These are phyloP conservation scores for Amylostereum areolatum DNA, from an alignment of 1,284 basidiomycete genomes.

Conservation along the genomic window DNA sequence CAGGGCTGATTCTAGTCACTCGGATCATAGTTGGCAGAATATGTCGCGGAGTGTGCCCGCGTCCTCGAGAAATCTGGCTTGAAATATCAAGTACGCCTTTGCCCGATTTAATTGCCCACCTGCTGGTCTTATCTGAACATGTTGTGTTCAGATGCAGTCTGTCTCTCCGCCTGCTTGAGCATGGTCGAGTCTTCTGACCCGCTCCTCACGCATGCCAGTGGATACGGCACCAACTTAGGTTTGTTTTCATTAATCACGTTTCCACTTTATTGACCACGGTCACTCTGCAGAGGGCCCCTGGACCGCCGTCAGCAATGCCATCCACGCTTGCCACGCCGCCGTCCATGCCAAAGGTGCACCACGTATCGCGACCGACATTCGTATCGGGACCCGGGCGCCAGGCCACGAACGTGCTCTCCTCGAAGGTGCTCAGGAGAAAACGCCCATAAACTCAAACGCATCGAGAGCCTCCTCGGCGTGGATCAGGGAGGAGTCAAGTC, in stretches of 20 bases:
- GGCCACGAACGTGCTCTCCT: conserved; percentile 13
- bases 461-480: conserved; percentile 75
- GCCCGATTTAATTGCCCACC: too few relatives aligned
- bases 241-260: conserved; percentile 16
- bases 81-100: conserved; percentile 58
- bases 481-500: too few relatives aligned
- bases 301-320: conserved; percentile 73
- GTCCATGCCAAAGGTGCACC: conserved; percentile 75
- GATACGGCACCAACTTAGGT: conserved; percentile 89
- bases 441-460: conserved; percentile 69
- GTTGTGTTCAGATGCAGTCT: conserved; percentile 64
- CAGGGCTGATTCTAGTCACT: too few relatives aligned
- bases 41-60: conserved; percentile 74
- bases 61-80: conserved; percentile 79
- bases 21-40: conserved; percentile 59
- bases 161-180: too few relatives aligned
- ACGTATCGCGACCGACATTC: conserved; percentile 82
- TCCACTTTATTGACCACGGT: too few relatives aligned
- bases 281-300: conserved; percentile 69
- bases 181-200: too few relatives aligned
- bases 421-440: conserved; percentile 65
- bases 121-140: conserved; percentile 2
- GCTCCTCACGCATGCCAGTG: conserved; percentile 55
- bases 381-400: conserved; percentile 75
- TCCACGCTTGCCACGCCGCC: conserved; percentile 84